A percentile compares a stretch with the other conserved stretches of the same genome.
phyloP scores from a whole-genome alignment of 768 basidiomycete genomes.

The Mycena rebaudengoi region DNA sequence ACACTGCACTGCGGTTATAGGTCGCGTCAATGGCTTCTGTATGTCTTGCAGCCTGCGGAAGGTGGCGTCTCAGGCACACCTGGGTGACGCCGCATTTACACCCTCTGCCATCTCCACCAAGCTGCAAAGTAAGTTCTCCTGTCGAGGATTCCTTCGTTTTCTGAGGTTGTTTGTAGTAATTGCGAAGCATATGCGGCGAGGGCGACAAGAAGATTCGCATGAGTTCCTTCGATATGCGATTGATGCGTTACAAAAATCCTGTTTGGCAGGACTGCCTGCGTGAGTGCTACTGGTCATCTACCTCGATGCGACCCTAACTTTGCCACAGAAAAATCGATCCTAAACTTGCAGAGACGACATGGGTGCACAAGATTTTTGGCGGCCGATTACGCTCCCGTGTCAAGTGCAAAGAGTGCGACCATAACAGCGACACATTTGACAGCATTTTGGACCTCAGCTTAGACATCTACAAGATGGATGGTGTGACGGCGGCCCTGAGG shows the following conservation, averaged over 20 bases:
- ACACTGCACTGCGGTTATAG: constrained; percentile 39
- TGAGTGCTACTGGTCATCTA: constrained; percentile 49
- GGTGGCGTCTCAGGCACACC: constrained; percentile 65
- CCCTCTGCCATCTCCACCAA: constrained; percentile 73
- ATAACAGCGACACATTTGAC: constrained; percentile 97
- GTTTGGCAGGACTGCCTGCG: constrained; percentile 76
- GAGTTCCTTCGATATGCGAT: constrained; percentile 96
- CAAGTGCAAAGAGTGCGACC: constrained; percentile 78
- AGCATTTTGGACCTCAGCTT: constrained; percentile 92
- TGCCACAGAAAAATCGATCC: constrained; percentile 69
- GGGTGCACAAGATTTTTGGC: constrained; percentile 95
- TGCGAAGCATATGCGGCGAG: constrained; percentile 88
- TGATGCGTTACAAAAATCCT: constrained; percentile 89
- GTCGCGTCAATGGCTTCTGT: constrained; percentile 70
- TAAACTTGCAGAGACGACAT: constrained; percentile 84
- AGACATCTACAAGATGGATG: constrained; percentile 75
- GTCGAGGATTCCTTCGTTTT: neutral
- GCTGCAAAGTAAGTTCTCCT: constrained; percentile 65
- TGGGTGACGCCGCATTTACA: constrained; percentile 56
- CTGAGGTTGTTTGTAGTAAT: constrained; percentile 62
- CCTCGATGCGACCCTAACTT: neutral
- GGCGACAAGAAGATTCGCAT: constrained; percentile 97
- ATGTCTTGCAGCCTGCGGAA: constrained; percentile 77
- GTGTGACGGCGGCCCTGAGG: constrained; percentile 75
- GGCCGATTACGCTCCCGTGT: constrained; percentile 93